phyloP scores from a whole-genome alignment of 805 yeast genomes.

The Starmerella sirachaensis region DNA sequence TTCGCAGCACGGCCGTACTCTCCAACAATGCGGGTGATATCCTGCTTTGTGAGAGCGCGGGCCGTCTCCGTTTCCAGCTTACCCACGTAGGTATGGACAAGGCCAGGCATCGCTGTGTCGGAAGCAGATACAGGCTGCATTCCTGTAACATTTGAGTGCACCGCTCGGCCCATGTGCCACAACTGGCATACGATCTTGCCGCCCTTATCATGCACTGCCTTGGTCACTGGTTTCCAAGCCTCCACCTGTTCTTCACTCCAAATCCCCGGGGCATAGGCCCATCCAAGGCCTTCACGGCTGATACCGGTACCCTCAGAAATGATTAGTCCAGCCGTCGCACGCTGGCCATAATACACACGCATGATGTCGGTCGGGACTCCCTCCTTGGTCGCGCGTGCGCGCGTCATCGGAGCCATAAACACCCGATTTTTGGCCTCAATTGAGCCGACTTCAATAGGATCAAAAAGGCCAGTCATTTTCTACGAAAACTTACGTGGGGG shows the following conservation, averaged over 20 bases:
- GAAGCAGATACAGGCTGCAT: slow-evolving; percentile 9
- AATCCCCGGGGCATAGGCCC: slow-evolving; percentile 29
- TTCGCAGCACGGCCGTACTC: slow-evolving; percentile 41
- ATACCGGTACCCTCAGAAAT: slow-evolving; percentile 48
- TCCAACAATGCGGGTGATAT: slow-evolving; percentile 35
- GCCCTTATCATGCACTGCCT: slow-evolving; percentile 24
- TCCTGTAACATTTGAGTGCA: slow-evolving; percentile 10
- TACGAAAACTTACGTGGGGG: slow-evolving; percentile 24
- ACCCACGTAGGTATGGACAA: slow-evolving; percentile 11
- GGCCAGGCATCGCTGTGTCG: not conserved
- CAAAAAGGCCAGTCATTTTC: slow-evolving; percentile 25
- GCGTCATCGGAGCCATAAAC: slow-evolving; percentile 41
- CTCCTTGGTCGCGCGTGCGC: slow-evolving; percentile 29
- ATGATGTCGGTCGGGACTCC: slow-evolving; percentile 37
- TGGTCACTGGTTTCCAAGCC: slow-evolving; percentile 30
- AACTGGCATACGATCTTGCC: slow-evolving; percentile 17
- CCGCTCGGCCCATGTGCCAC: slow-evolving; percentile 20
- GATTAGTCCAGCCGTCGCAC: slow-evolving; percentile 38
- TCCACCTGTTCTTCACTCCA: slow-evolving; percentile 25
- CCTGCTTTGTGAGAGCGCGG: slow-evolving; percentile 33
- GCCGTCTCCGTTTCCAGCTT: slow-evolving; percentile 16
- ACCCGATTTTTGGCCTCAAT: slow-evolving; percentile 30
- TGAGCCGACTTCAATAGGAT: slow-evolving; percentile 30
- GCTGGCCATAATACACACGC: slow-evolving; percentile 41
- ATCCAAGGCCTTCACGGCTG: slow-evolving; percentile 33